Evolutionary conservation across 768 basidiomycete species (phyloP).

Genomic region (Mycena rebaudengoi): DNA sequence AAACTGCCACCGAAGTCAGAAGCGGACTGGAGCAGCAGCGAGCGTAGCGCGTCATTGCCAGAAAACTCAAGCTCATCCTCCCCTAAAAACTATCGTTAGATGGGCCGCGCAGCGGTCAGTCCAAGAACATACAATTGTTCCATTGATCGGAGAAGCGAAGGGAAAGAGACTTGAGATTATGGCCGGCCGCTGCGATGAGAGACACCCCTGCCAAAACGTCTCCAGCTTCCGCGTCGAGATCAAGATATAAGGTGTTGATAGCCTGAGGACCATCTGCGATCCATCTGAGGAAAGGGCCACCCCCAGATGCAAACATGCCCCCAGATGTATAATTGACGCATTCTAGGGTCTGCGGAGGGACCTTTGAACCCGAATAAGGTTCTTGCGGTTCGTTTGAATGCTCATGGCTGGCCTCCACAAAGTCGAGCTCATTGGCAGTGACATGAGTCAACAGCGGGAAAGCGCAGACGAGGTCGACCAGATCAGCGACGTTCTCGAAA

Average conservation of each 20-base stretch:
- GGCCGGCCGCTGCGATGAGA: conserved; percentile 12
- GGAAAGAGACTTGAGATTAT: conserved; percentile 9
- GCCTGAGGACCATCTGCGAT: conserved; percentile 12
- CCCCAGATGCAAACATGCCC: conserved; percentile 1
- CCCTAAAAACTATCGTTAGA: conserved; percentile 8
- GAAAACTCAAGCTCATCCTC: conserved; percentile 16
- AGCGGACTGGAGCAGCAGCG: neutral
- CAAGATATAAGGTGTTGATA: conserved; percentile 15
- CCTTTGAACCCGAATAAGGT: conserved; percentile 14
- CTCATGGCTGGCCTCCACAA: conserved; percentile 20
- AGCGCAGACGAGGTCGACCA: conserved; percentile 23
- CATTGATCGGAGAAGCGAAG: conserved; percentile 19
- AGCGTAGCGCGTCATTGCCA: conserved; percentile 4
- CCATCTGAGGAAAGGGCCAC: conserved; percentile 22
- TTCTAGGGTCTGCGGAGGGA: conserved; percentile 1
- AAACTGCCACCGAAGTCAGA: conserved; percentile 3
- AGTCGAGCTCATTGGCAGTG: conserved; percentile 20
- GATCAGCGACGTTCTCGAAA: conserved; percentile 16
- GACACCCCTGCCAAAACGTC: conserved; percentile 18
- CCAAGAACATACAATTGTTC: conserved; percentile 8
- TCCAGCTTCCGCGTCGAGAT: conserved; percentile 19
- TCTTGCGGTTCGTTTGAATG: conserved; percentile 19
- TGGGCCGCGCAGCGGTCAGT: neutral
- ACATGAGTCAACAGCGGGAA: conserved; percentile 18
- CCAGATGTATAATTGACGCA: conserved; percentile 16